These are phyloP conservation scores for Saccharomycopsis javanensis DNA, from an alignment of 805 yeast genomes.

Conservation along the genomic window DNA sequence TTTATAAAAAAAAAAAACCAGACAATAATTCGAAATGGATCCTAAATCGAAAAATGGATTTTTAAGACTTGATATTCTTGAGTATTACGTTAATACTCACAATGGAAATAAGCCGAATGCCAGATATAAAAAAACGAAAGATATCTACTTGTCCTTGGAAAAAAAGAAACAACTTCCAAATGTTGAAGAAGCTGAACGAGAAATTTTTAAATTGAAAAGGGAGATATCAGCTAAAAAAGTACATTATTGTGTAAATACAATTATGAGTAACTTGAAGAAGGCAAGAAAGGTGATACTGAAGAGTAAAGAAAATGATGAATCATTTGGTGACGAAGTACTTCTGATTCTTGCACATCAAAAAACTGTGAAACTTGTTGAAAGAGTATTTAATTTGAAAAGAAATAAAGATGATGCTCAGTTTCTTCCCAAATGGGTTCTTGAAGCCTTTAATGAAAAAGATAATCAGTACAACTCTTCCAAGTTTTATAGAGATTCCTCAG, in stretches of 20 bases:
- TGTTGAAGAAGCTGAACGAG: slow-evolving; percentile 35
- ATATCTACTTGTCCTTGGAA: slow-evolving; percentile 35
- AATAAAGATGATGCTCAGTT: slow-evolving; percentile 25
- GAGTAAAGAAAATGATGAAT: background rate
- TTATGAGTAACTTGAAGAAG: slow-evolving; percentile 31
- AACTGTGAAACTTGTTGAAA: slow-evolving; percentile 18
- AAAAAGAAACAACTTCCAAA: slow-evolving; percentile 34
- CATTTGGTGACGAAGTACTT: background rate
- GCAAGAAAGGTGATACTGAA: slow-evolving; percentile 18
- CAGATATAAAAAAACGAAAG: slow-evolving; percentile 19
- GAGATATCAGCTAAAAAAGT: slow-evolving; percentile 41
- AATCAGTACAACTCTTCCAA: slow-evolving; percentile 36
- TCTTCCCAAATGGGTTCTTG: slow-evolving; percentile 28
- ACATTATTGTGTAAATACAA: slow-evolving; percentile 35
- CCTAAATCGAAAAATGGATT: slow-evolving; percentile 5
- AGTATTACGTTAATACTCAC: slow-evolving; percentile 25
- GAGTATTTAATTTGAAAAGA: slow-evolving; percentile 28
- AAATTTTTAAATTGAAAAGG: slow-evolving; percentile 36
- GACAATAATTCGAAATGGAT: background rate
- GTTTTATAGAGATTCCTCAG: slow-evolving; percentile 29
- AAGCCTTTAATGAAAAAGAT: slow-evolving; percentile 26
- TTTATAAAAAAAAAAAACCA: too few species aligned
- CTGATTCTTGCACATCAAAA: slow-evolving; percentile 15
- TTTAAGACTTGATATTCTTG: slow-evolving; percentile 43
- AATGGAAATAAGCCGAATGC: background rate